phyloP scores from a whole-genome alignment of 495 filamentous ascomycete genomes.

The Neohortaea acidophila region DNA sequence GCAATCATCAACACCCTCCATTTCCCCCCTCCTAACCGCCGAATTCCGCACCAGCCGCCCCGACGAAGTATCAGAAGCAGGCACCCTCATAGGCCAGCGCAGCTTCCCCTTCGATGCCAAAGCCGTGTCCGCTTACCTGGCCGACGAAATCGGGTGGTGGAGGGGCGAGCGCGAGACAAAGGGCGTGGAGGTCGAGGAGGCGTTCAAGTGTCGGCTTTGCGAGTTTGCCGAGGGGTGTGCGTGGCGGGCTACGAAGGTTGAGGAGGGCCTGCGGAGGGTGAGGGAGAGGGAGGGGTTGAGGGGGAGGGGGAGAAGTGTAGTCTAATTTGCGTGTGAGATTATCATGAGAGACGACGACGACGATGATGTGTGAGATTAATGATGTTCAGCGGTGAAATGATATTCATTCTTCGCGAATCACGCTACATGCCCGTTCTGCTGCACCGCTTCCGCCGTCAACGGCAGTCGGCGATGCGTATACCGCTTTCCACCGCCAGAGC shows the following conservation, averaged over 20 bases:
- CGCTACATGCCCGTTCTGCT: too few relatives aligned
- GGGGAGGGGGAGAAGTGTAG: constrained; percentile 8
- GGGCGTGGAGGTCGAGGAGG: constrained; percentile 80
- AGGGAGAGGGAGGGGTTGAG: constrained; percentile 16
- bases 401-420: too few relatives aligned
- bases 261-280: constrained; percentile 30
- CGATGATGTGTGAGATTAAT: too few relatives aligned
- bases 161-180: constrained; percentile 54
- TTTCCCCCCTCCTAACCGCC: constrained; percentile 39
- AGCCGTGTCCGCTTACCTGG: constrained; percentile 47
- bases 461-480: constrained; percentile 54
- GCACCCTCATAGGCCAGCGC: constrained; percentile 47
- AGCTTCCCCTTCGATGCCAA: constrained; percentile 53
- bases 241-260: constrained; percentile 41
- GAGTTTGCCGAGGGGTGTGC: constrained; percentile 47
- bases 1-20: constrained; percentile 39
- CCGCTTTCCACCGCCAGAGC: constrained; percentile 47
- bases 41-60: constrained; percentile 39
- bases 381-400: too few relatives aligned
- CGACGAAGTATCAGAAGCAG: constrained; percentile 10
- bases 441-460: constrained; percentile 1
- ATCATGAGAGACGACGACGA: background rate
- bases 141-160: constrained; percentile 72
- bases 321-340: constrained; percentile 9
- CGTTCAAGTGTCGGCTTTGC: constrained; percentile 68